Evolutionary conservation across 2,329 filamentous ascomycete species (phyloP).

Genomic region (Exophiala bonariae): DNA sequence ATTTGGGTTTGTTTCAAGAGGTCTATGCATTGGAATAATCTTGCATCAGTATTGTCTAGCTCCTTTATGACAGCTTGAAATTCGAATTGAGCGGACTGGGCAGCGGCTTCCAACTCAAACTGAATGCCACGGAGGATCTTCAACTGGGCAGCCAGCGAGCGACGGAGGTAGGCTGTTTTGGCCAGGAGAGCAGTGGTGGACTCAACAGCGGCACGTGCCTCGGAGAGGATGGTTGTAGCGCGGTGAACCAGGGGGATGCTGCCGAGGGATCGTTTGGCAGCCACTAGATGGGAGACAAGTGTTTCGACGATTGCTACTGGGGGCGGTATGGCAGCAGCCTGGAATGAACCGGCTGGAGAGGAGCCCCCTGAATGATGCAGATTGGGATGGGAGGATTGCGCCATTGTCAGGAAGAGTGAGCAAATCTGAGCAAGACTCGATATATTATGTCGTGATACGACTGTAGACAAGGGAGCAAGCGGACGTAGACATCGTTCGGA

Average conservation of each 20-base stretch:
- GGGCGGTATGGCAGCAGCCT: constrained; percentile 4
- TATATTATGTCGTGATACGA: background rate
- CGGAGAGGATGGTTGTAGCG: constrained; percentile 80
- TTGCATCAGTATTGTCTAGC: constrained; percentile 60
- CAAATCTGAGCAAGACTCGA: constrained; percentile 1
- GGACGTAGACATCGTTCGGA: no score
- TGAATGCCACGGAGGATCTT: constrained; percentile 44
- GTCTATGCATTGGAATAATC: constrained; percentile 56
- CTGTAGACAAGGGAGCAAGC: background rate
- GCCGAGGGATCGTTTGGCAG: constrained; percentile 82
- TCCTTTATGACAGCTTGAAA: constrained; percentile 52
- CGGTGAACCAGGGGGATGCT: constrained; percentile 81
- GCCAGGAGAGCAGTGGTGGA: constrained; percentile 73
- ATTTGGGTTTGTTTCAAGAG: constrained; percentile 59
- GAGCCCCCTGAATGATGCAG: constrained; percentile 17
- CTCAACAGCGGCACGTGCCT: constrained; percentile 73
- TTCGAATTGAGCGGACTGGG: constrained; percentile 42
- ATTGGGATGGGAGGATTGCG: constrained; percentile 22
- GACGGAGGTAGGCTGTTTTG: constrained; percentile 66
- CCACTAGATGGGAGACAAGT: constrained; percentile 79
- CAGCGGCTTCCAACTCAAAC: constrained; percentile 44
- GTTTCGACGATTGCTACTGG: constrained; percentile 60
- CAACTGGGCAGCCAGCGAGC: constrained; percentile 56
- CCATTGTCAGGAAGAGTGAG: constrained; percentile 21
- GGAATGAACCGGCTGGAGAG: constrained; percentile 19